Percentiles rank a stretch among this genome's conserved stretches.
phyloP scores from a whole-genome alignment of 2,329 filamentous ascomycete genomes.

The Sarocladium oryzae region DNA sequence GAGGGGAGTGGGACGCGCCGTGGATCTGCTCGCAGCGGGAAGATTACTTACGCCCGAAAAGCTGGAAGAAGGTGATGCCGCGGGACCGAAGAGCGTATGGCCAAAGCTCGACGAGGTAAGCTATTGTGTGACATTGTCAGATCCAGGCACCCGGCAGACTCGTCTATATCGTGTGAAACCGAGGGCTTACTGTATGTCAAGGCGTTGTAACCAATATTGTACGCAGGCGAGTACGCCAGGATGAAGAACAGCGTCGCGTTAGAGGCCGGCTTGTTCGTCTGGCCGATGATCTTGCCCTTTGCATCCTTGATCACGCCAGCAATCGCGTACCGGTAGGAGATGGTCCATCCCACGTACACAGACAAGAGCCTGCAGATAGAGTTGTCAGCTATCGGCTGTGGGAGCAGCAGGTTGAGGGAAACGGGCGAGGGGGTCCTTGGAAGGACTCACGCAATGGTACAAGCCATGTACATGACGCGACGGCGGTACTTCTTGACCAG shows the following conservation, averaged over 20 bases:
- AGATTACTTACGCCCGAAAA: slow-evolving; percentile 30
- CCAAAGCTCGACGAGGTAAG: slow-evolving; percentile 54
- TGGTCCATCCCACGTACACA: slow-evolving; percentile 49
- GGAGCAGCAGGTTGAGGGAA: slow-evolving; percentile 32
- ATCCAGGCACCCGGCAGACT: no score
- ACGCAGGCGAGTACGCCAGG: slow-evolving; percentile 52
- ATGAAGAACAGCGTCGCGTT: slow-evolving; percentile 49
- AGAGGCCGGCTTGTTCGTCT: slow-evolving; percentile 22
- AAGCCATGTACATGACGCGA: slow-evolving; percentile 42
- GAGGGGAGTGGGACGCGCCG: no score
- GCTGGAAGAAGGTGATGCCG: slow-evolving; percentile 44
- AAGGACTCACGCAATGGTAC: slow-evolving; percentile 26
- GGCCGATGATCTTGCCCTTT: slow-evolving; percentile 27
- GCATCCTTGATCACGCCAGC: slow-evolving; percentile 14
- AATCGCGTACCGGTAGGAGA: slow-evolving; percentile 20
- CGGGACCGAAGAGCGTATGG: slow-evolving; percentile 50
- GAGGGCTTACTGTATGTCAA: slow-evolving; percentile 52
- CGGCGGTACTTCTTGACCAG: slow-evolving; percentile 35
- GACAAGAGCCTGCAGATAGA: slow-evolving; percentile 31
- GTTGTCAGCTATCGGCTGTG: background rate
- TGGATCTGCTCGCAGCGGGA: no score
- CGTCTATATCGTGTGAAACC: no score
- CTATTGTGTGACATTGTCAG: background rate
- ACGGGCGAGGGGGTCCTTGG: no score
- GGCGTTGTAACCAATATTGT: slow-evolving; percentile 62